phyloP scores from a whole-genome alignment of 2,329 filamentous ascomycete species.

The Rugonectria rugulosa region DNA sequence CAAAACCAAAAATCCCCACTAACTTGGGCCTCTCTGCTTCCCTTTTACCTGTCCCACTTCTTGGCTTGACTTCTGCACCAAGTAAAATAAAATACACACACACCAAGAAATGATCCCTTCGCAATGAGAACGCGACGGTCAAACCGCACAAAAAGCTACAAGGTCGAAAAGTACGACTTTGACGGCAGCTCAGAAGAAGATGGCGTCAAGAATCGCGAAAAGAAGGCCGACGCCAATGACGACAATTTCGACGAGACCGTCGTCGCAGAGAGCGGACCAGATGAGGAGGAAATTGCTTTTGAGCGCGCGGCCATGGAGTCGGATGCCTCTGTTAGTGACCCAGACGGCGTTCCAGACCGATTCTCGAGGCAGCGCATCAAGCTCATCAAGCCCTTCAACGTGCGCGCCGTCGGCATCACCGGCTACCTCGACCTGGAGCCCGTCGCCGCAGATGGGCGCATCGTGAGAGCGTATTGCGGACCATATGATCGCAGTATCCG shows the following conservation, averaged over 20 bases:
- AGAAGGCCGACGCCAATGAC: constrained; percentile 35
- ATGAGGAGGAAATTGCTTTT: constrained; percentile 44
- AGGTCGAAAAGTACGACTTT: constrained; percentile 46
- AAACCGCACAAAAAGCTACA: constrained; percentile 46
- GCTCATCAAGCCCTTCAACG: constrained; percentile 32
- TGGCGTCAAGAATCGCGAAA: constrained; percentile 24
- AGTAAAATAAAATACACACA: too few species aligned
- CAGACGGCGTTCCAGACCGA: constrained; percentile 42
- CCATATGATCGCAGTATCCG: constrained; percentile 46
- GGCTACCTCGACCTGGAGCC: constrained; percentile 45
- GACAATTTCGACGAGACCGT: constrained; percentile 43
- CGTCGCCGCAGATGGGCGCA: constrained; percentile 42
- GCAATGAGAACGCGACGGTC: constrained; percentile 48
- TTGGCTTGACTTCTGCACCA: too few species aligned
- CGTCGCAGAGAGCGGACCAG: constrained; percentile 40
- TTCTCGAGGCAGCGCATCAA: constrained; percentile 37
- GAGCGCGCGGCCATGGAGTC: constrained; percentile 43
- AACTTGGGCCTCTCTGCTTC: neutral
- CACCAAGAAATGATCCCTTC: constrained; percentile 2
- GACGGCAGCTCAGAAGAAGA: constrained; percentile 45
- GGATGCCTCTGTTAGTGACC: constrained; percentile 32
- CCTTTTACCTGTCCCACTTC: too few species aligned
- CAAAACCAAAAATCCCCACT: too few species aligned
- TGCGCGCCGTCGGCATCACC: constrained; percentile 30
- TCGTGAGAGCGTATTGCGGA: constrained; percentile 45